A percentile compares a stretch with the other conserved stretches of the same genome.
Conservation (phyloP, 2,329 filamentous ascomycete genomes). For the Cladophialophora carrionii region DNA sequence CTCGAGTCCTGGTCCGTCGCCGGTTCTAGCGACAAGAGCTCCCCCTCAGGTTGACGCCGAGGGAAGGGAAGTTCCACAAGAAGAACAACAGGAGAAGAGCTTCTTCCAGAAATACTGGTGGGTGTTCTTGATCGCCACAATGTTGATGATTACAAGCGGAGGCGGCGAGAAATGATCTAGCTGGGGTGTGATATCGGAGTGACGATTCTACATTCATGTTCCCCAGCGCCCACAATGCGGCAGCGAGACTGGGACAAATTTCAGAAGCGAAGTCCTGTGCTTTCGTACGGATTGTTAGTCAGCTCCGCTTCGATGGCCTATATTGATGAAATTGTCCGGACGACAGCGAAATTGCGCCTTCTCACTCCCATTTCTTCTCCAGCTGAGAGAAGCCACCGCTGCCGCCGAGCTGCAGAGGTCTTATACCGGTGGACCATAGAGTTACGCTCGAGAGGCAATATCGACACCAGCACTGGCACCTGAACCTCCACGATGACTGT, state of each 20-base stretch:
- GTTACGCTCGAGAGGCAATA: background rate
- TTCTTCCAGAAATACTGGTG: slow-evolving; percentile 56
- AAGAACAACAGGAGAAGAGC: slow-evolving; percentile 50
- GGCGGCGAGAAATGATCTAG: slow-evolving; percentile 38
- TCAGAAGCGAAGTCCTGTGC: background rate
- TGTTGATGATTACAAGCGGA: slow-evolving; percentile 49
- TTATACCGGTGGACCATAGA: background rate
- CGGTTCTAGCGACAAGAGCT: slow-evolving; percentile 48
- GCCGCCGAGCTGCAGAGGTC: background rate
- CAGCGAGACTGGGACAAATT: background rate
- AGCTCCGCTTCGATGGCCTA: background rate
- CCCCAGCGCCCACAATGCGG: too few relatives aligned
- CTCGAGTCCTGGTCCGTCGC: slow-evolving; percentile 42
- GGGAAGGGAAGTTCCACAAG: slow-evolving; percentile 37
- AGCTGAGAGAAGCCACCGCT: background rate
- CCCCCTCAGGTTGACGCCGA: slow-evolving; percentile 47
- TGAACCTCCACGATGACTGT: background rate
- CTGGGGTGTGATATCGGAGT: background rate
- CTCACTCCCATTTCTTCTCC: background rate
- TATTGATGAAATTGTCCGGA: background rate
- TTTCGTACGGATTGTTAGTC: background rate
- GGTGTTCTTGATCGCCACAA: slow-evolving; percentile 48
- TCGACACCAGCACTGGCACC: background rate
- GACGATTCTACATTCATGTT: background rate
- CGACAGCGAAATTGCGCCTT: background rate